Percentiles rank a stretch among this genome's conserved stretches.
phyloP scores from a whole-genome alignment of 2,329 filamentous ascomycete species.

The Purpureocillium takamizusanense region DNA sequence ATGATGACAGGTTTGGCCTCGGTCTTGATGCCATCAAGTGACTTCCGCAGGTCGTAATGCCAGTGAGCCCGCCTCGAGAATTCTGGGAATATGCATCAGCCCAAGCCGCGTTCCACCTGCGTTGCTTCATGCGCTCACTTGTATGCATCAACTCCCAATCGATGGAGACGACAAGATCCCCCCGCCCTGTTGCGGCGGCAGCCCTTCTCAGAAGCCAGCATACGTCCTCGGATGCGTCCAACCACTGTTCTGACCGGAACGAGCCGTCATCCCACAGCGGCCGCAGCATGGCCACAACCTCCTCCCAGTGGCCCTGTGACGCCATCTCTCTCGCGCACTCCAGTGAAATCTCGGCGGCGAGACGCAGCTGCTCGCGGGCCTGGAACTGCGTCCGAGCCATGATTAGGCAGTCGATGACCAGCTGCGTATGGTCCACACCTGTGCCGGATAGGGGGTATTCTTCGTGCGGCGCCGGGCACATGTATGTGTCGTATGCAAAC shows the following conservation, averaged over 20 bases:
- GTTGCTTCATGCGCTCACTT: constrained; percentile 29
- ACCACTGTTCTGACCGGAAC: constrained; percentile 52
- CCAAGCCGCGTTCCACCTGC: constrained; percentile 4
- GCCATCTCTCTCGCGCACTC: constrained; percentile 49
- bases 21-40: constrained; percentile 39
- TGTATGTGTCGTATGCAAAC: constrained; percentile 56
- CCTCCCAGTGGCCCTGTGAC: constrained; percentile 39
- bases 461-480: constrained; percentile 54
- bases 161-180: constrained; percentile 48
- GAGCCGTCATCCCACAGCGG: constrained; percentile 49
- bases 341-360: constrained; percentile 46
- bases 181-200: constrained; percentile 41
- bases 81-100: constrained; percentile 22
- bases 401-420: constrained; percentile 44
- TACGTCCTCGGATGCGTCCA: constrained; percentile 48
- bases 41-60: constrained; percentile 52
- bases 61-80: constrained; percentile 47
- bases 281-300: constrained; percentile 42
- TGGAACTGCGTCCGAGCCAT: constrained; percentile 45
- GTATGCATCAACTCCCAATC: constrained; percentile 57
- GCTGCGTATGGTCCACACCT: constrained; percentile 44
- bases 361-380: constrained; percentile 40
- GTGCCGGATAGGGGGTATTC: constrained; percentile 43
- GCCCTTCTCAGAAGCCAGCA: constrained; percentile 52
- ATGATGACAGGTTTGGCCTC: constrained; percentile 38